A percentile compares a stretch with the other conserved stretches of the same genome.
Conservation (phyloP, 139 green algal species). For the Chlorella sp. region DNA sequence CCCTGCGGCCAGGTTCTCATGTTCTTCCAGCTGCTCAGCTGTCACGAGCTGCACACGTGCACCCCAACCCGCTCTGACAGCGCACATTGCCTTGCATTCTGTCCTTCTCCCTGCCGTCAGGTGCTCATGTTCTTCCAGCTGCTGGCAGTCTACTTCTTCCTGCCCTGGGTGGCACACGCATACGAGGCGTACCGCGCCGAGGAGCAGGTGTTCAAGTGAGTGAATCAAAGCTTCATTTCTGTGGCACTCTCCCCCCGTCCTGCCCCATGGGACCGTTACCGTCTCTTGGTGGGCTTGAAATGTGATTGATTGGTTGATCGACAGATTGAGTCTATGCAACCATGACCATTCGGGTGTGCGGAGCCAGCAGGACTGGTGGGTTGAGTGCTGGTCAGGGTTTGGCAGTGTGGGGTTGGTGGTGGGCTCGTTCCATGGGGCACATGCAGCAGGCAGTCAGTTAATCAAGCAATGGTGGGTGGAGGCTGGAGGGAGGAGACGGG, state of each 20-base stretch:
- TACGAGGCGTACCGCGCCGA: conserved; percentile 23
- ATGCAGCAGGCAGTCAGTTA: neutral
- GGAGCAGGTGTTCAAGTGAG: conserved; percentile 42
- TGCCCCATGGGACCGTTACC: neutral
- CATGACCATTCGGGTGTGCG: too few relatives aligned
- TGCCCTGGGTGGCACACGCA: conserved; percentile 4
- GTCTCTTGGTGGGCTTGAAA: neutral
- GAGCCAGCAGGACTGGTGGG: too few relatives aligned
- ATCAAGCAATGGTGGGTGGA: too few relatives aligned
- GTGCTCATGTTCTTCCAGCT: conserved; percentile 19
- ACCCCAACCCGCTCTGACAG: too few relatives aligned
- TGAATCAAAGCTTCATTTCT: neutral
- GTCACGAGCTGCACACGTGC: too few relatives aligned
- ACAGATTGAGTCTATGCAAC: too few relatives aligned
- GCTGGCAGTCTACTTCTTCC: neutral
- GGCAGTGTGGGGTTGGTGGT: too few relatives aligned
- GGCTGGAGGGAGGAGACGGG: too few relatives aligned
- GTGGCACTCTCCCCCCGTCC: neutral
- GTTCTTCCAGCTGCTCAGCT: conserved; percentile 35
- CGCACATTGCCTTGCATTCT: too few relatives aligned
- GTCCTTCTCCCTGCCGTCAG: neutral
- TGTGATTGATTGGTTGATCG: too few relatives aligned
- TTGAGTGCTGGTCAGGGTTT: too few relatives aligned
- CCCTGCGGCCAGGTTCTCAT: neutral
- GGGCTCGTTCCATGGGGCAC: too few relatives aligned